Conservation (phyloP, 1,139 yeast genomes). For the Komagataea norvegica region DNA sequence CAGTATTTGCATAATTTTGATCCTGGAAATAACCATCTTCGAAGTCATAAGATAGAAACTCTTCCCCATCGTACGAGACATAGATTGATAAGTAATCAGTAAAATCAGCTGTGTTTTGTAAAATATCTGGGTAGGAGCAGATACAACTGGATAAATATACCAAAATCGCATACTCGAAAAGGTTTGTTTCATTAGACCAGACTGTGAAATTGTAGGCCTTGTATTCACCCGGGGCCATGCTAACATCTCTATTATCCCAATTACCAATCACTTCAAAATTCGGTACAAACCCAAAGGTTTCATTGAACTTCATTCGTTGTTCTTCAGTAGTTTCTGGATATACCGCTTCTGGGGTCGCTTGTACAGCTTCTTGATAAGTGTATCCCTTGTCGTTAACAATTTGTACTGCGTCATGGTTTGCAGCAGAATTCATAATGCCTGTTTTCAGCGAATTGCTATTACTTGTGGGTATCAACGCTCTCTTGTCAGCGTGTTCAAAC, state of each 20-base stretch:
- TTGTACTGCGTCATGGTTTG: neutral
- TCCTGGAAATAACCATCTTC: slow-evolving; percentile 15
- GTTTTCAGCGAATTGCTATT: too few species aligned
- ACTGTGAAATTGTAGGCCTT: slow-evolving; percentile 11
- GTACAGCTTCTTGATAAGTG: neutral
- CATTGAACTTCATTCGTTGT: neutral
- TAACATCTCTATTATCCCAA: slow-evolving; percentile 10
- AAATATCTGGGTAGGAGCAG: slow-evolving; percentile 11
- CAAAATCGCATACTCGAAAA: slow-evolving; percentile 1
- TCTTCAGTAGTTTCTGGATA: slow-evolving; percentile 6
- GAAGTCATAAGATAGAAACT: slow-evolving; percentile 4
- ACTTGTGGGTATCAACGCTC: too few species aligned
- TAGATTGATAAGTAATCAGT: slow-evolving; percentile 5
- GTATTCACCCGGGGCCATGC: slow-evolving; percentile 10
- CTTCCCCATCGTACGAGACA: slow-evolving; percentile 5
- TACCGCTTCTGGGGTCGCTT: neutral
- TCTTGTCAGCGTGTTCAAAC: too few species aligned
- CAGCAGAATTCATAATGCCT: too few species aligned
- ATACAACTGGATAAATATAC: slow-evolving; percentile 11
- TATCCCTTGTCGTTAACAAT: neutral
- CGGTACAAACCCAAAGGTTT: slow-evolving; percentile 9
- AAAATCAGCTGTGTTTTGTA: slow-evolving; percentile 3
- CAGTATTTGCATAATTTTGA: slow-evolving; percentile 5
- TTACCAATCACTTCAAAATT: slow-evolving; percentile 9
- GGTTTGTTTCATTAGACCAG: neutral